Evolutionary conservation across 352 stramenopile genomes (phyloP).

Genomic region (Pythium phragmitis): DNA sequence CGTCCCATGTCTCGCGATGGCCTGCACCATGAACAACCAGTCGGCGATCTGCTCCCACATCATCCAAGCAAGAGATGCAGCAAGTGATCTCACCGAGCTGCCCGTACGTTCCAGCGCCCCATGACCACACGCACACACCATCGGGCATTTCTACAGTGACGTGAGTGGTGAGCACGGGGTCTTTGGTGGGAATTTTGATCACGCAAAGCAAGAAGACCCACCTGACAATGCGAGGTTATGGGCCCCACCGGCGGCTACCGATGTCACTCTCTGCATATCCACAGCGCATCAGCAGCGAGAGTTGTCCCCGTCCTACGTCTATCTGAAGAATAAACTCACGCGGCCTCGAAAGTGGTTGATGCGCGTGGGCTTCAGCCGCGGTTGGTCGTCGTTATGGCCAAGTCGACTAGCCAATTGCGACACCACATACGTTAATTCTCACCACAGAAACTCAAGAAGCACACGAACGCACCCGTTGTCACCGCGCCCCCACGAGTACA

Average conservation of each 20-base stretch:
- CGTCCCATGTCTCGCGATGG: constrained; percentile 74
- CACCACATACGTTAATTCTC: too few species aligned
- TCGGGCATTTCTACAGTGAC: constrained; percentile 43
- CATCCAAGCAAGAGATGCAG: too few species aligned
- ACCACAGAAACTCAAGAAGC: neutral
- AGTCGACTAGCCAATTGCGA: constrained; percentile 37
- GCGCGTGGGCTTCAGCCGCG: constrained; percentile 57
- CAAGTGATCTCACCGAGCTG: constrained; percentile 48
- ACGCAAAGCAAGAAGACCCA: constrained; percentile 13
- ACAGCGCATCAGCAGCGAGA: neutral
- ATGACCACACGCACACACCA: constrained; percentile 71
- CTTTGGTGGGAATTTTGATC: neutral
- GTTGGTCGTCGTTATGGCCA: constrained; percentile 58
- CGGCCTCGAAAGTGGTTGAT: constrained; percentile 69
- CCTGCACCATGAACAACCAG: constrained; percentile 28
- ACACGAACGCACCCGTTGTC: constrained; percentile 45
- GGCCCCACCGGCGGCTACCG: constrained; percentile 44
- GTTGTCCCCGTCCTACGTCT: too few species aligned
- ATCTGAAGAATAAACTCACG: constrained; percentile 24
- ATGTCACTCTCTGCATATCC: constrained; percentile 63
- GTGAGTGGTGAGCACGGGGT: neutral
- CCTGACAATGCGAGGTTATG: constrained; percentile 73
- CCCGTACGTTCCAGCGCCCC: constrained; percentile 58
- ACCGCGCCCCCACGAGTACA: constrained; percentile 78
- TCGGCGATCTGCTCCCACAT: too few species aligned